Conservation (phyloP, 305 asterid genomes). For the Salvia sclarea region DNA sequence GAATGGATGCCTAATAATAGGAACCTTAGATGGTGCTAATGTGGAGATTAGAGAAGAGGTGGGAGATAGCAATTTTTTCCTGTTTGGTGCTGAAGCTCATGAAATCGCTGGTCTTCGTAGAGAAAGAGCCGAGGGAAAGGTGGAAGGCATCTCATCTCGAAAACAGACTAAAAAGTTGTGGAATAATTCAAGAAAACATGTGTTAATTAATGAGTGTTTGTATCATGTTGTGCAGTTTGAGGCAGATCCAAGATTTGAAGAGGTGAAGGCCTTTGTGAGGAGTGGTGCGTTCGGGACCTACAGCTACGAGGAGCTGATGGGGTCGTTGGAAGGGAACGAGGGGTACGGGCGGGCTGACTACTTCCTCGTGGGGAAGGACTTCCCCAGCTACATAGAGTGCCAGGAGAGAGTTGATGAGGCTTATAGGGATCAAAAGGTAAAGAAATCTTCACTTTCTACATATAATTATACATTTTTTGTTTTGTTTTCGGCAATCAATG, state of each 20-base stretch:
- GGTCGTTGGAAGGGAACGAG: conserved; percentile 69
- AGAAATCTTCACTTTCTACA: not conserved
- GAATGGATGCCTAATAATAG: conserved; percentile 67
- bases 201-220: not conserved
- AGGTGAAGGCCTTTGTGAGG: conserved; percentile 59
- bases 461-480: not conserved
- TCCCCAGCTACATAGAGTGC: conserved; percentile 63
- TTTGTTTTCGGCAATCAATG: not conserved
- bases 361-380: conserved; percentile 71
- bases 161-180: not conserved
- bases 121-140: conserved; percentile 75
- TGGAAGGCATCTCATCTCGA: conserved; percentile 23
- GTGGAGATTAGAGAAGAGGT: conserved; percentile 70
- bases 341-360: conserved; percentile 74
- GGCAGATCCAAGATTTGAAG: conserved; percentile 64
- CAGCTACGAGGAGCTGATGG: conserved; percentile 57
- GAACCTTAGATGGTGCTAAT: conserved; percentile 72
- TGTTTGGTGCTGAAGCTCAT: conserved; percentile 61
- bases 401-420: conserved; percentile 69
- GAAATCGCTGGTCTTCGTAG: conserved; percentile 58
- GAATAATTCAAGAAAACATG: not conserved
- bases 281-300: conserved; percentile 51
- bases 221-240: conserved; percentile 41
- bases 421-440: conserved; percentile 56
- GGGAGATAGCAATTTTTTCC: conserved; percentile 62